Conservation (phyloP, 495 filamentous ascomycete genomes). For the Xylaria castorea region DNA sequence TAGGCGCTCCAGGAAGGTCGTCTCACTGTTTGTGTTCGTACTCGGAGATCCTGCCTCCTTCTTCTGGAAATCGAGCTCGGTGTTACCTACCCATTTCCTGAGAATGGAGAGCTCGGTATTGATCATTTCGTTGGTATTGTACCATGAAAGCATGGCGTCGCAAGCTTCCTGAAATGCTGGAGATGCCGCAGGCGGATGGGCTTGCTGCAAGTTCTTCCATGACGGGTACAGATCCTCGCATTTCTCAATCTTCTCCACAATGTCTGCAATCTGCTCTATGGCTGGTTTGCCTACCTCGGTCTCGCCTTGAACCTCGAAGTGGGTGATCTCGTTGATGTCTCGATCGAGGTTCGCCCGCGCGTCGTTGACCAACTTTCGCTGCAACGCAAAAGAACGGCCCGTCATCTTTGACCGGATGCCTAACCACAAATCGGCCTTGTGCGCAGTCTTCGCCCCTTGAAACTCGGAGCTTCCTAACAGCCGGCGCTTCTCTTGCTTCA, state of each 20-base stretch:
- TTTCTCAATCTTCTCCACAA: constrained; percentile 86
- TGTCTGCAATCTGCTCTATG: constrained; percentile 83
- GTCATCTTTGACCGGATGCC: constrained; percentile 82
- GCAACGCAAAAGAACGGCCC: constrained; percentile 81
- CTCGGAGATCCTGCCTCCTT: constrained; percentile 58
- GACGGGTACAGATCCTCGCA: constrained; percentile 86
- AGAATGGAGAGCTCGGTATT: constrained; percentile 90
- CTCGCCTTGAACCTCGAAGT: constrained; percentile 92
- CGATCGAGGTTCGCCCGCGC: constrained; percentile 70
- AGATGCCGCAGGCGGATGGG: constrained; percentile 76
- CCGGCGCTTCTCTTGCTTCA: constrained; percentile 95
- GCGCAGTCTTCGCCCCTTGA: constrained; percentile 69
- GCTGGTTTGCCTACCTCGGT: constrained; percentile 89
- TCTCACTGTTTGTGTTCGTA: constrained; percentile 79
- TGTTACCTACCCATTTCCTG: constrained; percentile 95
- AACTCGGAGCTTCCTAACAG: constrained; percentile 82
- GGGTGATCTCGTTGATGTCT: constrained; percentile 82
- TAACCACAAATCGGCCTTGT: constrained; percentile 88
- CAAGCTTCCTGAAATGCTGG: constrained; percentile 77
- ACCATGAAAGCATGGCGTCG: constrained; percentile 90
- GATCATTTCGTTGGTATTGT: constrained; percentile 97
- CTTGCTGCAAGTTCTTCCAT: constrained; percentile 69
- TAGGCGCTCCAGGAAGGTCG: constrained; percentile 95
- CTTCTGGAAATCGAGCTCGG: constrained; percentile 88
- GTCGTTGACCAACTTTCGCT: constrained; percentile 84